phyloP scores from a whole-genome alignment of 768 basidiomycete genomes.

The Tulasnella sp. region DNA sequence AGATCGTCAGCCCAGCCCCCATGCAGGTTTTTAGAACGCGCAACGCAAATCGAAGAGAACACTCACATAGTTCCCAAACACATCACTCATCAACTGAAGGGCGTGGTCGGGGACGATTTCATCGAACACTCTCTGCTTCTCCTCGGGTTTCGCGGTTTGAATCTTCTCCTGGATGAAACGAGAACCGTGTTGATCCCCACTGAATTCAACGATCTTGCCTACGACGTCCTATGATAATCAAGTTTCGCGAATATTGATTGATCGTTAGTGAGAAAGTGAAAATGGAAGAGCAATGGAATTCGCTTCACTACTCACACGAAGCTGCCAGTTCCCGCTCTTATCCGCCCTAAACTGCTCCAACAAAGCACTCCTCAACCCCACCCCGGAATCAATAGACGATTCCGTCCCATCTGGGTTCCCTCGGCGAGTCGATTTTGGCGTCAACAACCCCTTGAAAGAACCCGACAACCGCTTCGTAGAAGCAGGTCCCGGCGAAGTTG shows the following conservation, averaged over 20 bases:
- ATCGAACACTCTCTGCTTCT: slow-evolving; percentile 68
- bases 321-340: slow-evolving; percentile 70
- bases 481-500: too few species aligned
- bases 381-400: slow-evolving; percentile 12
- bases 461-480: neutral
- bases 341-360: slow-evolving; percentile 80
- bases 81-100: slow-evolving; percentile 73
- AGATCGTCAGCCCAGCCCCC: too few species aligned
- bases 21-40: too few species aligned
- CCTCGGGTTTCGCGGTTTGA: slow-evolving; percentile 63
- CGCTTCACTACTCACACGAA: slow-evolving; percentile 42
- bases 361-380: slow-evolving; percentile 47
- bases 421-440: slow-evolving; percentile 1
- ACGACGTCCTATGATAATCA: slow-evolving; percentile 56
- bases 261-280: neutral
- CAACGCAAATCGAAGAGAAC: slow-evolving; percentile 26
- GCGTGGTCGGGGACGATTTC: slow-evolving; percentile 76
- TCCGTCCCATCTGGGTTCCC: neutral
- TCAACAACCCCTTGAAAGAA: neutral
- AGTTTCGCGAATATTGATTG: neutral
- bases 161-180: slow-evolving; percentile 90
- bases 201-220: slow-evolving; percentile 82
- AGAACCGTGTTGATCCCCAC: slow-evolving; percentile 94
- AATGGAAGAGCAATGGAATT: neutral
- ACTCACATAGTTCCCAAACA: slow-evolving; percentile 94